Conservation (phyloP, 306 rosid species). For the Luffa acutangula region DNA sequence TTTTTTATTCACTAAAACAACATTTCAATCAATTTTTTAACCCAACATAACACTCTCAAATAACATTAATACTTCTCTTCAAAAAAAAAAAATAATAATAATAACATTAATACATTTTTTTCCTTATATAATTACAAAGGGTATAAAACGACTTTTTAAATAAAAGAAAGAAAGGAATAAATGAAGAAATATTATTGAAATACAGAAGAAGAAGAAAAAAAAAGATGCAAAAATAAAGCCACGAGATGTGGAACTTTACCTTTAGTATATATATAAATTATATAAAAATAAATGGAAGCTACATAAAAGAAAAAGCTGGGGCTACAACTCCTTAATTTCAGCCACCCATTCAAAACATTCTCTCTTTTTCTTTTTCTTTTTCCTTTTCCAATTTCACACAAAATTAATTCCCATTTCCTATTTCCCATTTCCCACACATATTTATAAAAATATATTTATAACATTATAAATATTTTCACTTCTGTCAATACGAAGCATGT, state of each 20-base stretch:
- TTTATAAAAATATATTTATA: background rate
- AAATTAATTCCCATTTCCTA: background rate
- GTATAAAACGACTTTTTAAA: background rate
- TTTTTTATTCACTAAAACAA: no score
- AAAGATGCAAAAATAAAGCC: background rate
- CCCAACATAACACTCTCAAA: no score
- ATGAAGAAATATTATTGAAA: background rate
- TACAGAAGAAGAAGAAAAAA: background rate
- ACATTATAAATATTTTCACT: background rate
- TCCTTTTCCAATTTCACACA: background rate
- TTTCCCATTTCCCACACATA: no score
- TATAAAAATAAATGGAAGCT: background rate
- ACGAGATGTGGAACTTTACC: background rate
- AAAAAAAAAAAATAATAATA: no score
- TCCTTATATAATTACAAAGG: no score
- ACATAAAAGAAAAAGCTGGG: slow-evolving; percentile 5
- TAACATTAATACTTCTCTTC: no score
- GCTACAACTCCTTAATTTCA: slow-evolving; percentile 1
- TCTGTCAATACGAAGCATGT: slow-evolving; percentile 37
- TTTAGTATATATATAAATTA: background rate
- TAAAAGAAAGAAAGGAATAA: background rate
- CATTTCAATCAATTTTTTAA: no score
- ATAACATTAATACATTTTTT: no score
- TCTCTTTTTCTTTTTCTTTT: background rate
- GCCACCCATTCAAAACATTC: background rate